Conservation (phyloP, 805 yeast species). For the Naumovozyma castellii region DNA sequence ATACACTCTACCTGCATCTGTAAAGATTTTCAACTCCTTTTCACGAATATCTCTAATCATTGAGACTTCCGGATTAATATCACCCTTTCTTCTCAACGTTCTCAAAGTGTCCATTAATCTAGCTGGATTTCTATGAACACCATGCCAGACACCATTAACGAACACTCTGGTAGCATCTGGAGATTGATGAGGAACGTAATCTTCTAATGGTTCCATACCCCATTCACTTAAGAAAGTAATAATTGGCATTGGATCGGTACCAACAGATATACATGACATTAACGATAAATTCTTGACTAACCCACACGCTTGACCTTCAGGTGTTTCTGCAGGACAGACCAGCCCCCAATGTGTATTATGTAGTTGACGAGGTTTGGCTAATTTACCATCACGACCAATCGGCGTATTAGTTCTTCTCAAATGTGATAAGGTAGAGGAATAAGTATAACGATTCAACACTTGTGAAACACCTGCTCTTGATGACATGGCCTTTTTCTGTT, state of each 20-base stretch:
- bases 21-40: slow-evolving; percentile 88
- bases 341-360: slow-evolving; percentile 99
- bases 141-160: slow-evolving; percentile 99
- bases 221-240: slow-evolving; percentile 90
- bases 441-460: slow-evolving; percentile 94
- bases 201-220: slow-evolving; percentile 98
- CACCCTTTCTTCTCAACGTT: slow-evolving; percentile 87
- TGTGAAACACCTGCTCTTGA: slow-evolving; percentile 99
- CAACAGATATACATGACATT: slow-evolving; percentile 97
- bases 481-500: slow-evolving; percentile 98
- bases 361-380: slow-evolving; percentile 97
- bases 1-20: slow-evolving; percentile 98
- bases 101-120: slow-evolving; percentile 83
- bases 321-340: slow-evolving; percentile 99
- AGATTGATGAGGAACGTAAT: slow-evolving; percentile 84
- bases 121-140: slow-evolving; percentile 96
- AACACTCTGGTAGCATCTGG: slow-evolving; percentile 90
- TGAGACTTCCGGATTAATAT: slow-evolving; percentile 91
- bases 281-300: slow-evolving; percentile 90
- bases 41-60: slow-evolving; percentile 95
- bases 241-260: slow-evolving; percentile 94
- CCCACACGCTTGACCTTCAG: slow-evolving; percentile 99
- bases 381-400: slow-evolving; percentile 97
- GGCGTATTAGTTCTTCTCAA: slow-evolving; percentile 98
- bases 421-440: slow-evolving; percentile 96